Evolutionary conservation across 2,329 filamentous ascomycete genomes (phyloP).

Genomic region (Diaporthe citriasiana): DNA sequence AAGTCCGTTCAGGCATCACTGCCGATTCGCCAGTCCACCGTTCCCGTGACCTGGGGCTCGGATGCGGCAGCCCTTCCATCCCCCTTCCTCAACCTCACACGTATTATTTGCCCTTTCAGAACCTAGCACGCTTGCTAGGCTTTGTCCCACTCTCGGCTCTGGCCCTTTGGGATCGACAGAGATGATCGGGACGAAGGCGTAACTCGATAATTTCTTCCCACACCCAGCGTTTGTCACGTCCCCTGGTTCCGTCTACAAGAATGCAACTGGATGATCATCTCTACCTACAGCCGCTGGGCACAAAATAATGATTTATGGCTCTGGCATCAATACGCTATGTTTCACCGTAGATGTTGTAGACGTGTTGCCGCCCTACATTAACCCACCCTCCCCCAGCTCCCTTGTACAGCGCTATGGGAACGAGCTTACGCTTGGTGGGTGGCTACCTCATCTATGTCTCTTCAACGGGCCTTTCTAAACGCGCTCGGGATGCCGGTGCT

Average conservation of each 20-base stretch:
- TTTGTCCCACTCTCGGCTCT: neutral
- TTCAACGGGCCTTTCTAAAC: neutral
- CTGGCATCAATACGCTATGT: constrained; percentile 37
- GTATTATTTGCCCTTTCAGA: neutral
- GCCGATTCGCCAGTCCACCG: constrained; percentile 30
- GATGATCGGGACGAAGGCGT: neutral
- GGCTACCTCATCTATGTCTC: constrained; percentile 14
- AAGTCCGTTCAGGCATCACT: constrained; percentile 4
- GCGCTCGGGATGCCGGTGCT: neutral
- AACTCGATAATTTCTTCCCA: too few relatives aligned
- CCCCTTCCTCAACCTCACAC: neutral
- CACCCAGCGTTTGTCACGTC: neutral
- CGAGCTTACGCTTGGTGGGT: constrained; percentile 10
- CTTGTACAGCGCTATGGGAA: constrained; percentile 11
- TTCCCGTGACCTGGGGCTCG: constrained; percentile 31
- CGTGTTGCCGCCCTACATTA: constrained; percentile 30
- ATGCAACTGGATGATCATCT: neutral
- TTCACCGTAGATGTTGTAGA: constrained; percentile 35
- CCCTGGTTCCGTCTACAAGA: neutral
- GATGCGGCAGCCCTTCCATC: constrained; percentile 9
- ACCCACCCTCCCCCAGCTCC: constrained; percentile 8
- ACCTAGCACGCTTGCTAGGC: neutral
- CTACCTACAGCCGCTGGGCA: neutral
- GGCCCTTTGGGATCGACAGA: constrained; percentile 5
- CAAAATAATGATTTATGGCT: constrained; percentile 21